These are phyloP conservation scores for Lyophyllum semitale DNA, from an alignment of 768 basidiomycete genomes.

Conservation along the genomic window DNA sequence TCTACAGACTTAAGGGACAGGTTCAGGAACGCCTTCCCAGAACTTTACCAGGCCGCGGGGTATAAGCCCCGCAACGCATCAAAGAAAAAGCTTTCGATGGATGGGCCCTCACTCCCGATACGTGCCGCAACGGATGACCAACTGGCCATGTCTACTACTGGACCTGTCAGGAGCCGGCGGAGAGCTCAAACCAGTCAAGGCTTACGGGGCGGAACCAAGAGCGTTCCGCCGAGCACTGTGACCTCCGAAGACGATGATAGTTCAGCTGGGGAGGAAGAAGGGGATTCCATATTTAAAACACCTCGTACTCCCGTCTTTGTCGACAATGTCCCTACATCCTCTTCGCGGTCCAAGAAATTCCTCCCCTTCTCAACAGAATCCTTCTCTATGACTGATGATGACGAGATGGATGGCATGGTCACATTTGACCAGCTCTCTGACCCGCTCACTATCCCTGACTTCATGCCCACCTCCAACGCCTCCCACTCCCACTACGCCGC, in stretches of 20 bases:
- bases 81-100: slow-evolving; percentile 45
- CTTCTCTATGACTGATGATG: slow-evolving; percentile 38
- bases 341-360: slow-evolving; percentile 16
- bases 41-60: slow-evolving; percentile 82
- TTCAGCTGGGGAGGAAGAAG: slow-evolving; percentile 58
- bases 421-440: slow-evolving; percentile 42
- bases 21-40: slow-evolving; percentile 87
- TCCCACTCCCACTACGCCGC: slow-evolving; percentile 47
- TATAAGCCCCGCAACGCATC: slow-evolving; percentile 77
- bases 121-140: slow-evolving; percentile 73
- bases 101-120: slow-evolving; percentile 21
- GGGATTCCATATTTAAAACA: slow-evolving; percentile 28
- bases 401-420: slow-evolving; percentile 47
- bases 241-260: slow-evolving; percentile 80
- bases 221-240: slow-evolving; percentile 74
- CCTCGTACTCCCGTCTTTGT: slow-evolving; percentile 36
- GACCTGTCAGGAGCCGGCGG: slow-evolving; percentile 60
- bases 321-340: slow-evolving; percentile 30
- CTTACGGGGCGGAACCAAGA: slow-evolving; percentile 74
- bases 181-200: slow-evolving; percentile 70
- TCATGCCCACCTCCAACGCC: slow-evolving; percentile 35
- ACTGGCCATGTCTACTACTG: slow-evolving; percentile 44
- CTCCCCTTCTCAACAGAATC: slow-evolving; percentile 28
- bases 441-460: slow-evolving; percentile 30
- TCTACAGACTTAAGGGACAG: slow-evolving; percentile 85